phyloP scores from a whole-genome alignment of 345 rosid genomes.

The Dimocarpus longan region DNA sequence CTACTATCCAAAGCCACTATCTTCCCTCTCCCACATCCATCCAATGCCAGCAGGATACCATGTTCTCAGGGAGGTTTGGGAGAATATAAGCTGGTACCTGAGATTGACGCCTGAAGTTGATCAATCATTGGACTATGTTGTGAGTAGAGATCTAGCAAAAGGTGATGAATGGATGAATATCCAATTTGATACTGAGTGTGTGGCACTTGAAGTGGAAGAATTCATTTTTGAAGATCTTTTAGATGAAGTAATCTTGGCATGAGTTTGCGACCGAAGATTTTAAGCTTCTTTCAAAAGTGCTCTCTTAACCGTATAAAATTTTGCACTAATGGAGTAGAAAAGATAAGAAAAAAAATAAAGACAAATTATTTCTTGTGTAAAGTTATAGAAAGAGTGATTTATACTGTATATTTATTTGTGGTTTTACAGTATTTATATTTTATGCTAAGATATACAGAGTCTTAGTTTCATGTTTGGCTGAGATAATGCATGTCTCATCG shows the following conservation, averaged over 20 bases:
- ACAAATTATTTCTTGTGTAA: neutral
- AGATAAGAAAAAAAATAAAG: neutral
- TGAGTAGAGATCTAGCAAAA: conserved; percentile 52
- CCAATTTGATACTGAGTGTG: conserved; percentile 70
- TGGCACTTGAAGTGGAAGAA: conserved; percentile 73
- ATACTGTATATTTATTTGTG: neutral
- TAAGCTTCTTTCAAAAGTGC: conserved; percentile 13
- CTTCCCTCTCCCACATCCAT: conserved; percentile 49
- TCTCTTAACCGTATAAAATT: neutral
- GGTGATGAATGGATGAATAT: conserved; percentile 80
- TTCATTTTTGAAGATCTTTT: conserved; percentile 68
- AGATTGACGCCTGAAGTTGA: conserved; percentile 35
- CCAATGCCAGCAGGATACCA: conserved; percentile 60
- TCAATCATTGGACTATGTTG: conserved; percentile 46
- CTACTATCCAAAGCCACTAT: conserved; percentile 57
- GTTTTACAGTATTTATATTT: neutral
- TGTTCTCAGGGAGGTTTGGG: conserved; percentile 77
- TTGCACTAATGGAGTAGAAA: neutral
- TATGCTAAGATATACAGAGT: neutral
- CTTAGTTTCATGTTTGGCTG: too few relatives aligned
- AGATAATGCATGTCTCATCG: too few relatives aligned
- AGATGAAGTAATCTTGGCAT: conserved; percentile 45
- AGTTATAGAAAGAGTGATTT: neutral
- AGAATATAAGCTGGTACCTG: conserved; percentile 54
- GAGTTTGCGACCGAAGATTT: neutral